Evolutionary conservation across 106 monocot species (phyloP).

Genomic region (Dendrobium chrysotoxum): DNA sequence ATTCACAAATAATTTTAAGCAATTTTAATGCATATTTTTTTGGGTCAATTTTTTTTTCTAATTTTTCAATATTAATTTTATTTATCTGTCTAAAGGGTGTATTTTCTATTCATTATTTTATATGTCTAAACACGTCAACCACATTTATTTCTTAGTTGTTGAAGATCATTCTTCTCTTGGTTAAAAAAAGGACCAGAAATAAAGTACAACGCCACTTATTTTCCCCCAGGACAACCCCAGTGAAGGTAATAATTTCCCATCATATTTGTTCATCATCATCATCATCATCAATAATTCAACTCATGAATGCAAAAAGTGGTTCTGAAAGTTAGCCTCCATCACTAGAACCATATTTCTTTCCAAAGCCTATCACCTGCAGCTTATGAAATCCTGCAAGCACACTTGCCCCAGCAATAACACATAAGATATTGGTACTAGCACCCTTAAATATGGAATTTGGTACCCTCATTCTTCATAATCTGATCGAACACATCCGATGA

Average conservation of each 20-base stretch:
- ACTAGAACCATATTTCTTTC: conserved; percentile 17
- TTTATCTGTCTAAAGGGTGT: neutral
- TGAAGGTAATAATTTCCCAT: neutral
- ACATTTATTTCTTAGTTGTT: neutral
- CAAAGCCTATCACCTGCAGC: conserved; percentile 14
- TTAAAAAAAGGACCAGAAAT: neutral
- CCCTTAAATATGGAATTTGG: conserved; percentile 16
- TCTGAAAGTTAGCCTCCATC: neutral
- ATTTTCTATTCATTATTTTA: neutral
- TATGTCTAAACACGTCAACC: neutral
- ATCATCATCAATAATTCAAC: conserved; percentile 1
- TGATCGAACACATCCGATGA: conserved; percentile 10
- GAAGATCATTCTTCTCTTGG: neutral
- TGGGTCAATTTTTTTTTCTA: neutral
- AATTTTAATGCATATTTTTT: neutral
- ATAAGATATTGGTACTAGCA: conserved; percentile 12
- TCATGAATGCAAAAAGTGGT: neutral
- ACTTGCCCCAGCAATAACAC: conserved; percentile 11
- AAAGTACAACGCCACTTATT: neutral
- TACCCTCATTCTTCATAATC: conserved; percentile 16
- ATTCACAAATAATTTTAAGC: neutral
- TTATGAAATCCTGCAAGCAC: conserved; percentile 14
- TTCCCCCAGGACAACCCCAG: neutral
- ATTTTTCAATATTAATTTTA: neutral
- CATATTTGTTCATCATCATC: conserved; percentile 10